Conservation (phyloP, 768 basidiomycete genomes). For the Naematelia encephala region DNA sequence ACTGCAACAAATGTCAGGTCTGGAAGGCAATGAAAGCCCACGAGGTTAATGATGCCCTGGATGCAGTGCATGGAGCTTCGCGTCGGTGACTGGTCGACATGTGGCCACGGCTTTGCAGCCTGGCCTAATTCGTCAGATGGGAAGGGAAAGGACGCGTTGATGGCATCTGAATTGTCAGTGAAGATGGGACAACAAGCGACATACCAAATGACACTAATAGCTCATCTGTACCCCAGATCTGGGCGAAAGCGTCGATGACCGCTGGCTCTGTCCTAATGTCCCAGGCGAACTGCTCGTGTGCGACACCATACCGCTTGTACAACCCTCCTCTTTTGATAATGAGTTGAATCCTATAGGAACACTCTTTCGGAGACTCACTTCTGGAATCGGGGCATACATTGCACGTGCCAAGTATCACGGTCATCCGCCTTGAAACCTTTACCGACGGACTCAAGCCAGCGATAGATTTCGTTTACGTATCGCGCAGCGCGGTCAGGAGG, state of each 20-base stretch:
- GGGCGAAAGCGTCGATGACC: constrained; percentile 29
- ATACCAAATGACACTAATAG: constrained; percentile 25
- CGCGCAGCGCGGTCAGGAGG: constrained; percentile 20
- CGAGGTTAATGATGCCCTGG: constrained; percentile 35
- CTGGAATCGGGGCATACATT: constrained; percentile 24
- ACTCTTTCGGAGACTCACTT: constrained; percentile 6
- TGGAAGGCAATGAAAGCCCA: no score
- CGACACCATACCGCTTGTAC: constrained; percentile 17
- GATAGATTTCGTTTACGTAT: constrained; percentile 28
- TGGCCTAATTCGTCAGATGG: constrained; percentile 12
- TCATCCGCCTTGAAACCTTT: constrained; percentile 45
- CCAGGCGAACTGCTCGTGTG: constrained; percentile 35
- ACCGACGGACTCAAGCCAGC: constrained; percentile 41
- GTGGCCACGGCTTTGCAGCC: constrained; percentile 13
- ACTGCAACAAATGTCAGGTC: no score
- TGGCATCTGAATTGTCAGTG: constrained; percentile 11
- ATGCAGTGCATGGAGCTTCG: constrained; percentile 10
- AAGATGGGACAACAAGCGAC: no score
- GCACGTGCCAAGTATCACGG: constrained; percentile 29
- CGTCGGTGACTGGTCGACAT: constrained; percentile 20
- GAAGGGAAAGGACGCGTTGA: constrained; percentile 19
- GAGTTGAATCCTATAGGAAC: not conserved
- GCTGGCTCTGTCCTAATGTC: constrained; percentile 28
- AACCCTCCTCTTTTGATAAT: constrained; percentile 5
- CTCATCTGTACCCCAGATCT: constrained; percentile 39